These are phyloP conservation scores for Cercospora berteroae DNA, from an alignment of 2,329 filamentous ascomycete species.

Conservation along the genomic window DNA sequence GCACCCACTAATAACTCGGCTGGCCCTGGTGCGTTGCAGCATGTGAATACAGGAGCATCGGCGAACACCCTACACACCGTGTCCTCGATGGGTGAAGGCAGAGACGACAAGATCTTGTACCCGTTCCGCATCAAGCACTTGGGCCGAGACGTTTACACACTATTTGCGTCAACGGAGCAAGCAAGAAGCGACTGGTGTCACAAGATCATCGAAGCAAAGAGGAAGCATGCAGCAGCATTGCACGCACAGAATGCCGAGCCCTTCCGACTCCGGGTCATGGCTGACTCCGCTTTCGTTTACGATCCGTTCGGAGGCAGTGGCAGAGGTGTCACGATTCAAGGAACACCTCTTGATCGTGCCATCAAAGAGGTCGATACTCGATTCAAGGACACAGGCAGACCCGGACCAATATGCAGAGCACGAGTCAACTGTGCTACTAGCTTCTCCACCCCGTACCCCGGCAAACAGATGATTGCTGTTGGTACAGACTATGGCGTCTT, in stretches of 20 bases:
- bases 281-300: constrained; percentile 86
- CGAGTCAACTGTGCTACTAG: constrained; percentile 90
- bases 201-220: constrained; percentile 94
- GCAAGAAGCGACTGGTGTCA: constrained; percentile 85
- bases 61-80: constrained; percentile 47
- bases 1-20: constrained; percentile 39
- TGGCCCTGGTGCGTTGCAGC: constrained; percentile 58
- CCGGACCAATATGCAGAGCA: constrained; percentile 76
- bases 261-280: constrained; percentile 86
- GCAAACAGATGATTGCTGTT: constrained; percentile 84
- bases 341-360: constrained; percentile 86
- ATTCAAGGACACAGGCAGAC: constrained; percentile 64
- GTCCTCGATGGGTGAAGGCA: constrained; percentile 54
- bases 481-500: constrained; percentile 95
- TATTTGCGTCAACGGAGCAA: constrained; percentile 76
- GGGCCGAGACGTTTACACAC: constrained; percentile 85
- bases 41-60: constrained; percentile 67
- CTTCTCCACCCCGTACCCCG: constrained; percentile 71
- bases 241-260: constrained; percentile 93
- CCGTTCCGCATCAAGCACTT: constrained; percentile 96
- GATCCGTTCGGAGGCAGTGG: constrained; percentile 57
- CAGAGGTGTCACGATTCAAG: constrained; percentile 75
- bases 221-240: constrained; percentile 81
- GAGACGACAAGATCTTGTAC: constrained; percentile 77
- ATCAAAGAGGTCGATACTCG: constrained; percentile 82